A percentile compares a stretch with the other conserved stretches of the same genome.
Conservation (phyloP, 306 rosid genomes). For the Casuarina cunninghamiana region DNA sequence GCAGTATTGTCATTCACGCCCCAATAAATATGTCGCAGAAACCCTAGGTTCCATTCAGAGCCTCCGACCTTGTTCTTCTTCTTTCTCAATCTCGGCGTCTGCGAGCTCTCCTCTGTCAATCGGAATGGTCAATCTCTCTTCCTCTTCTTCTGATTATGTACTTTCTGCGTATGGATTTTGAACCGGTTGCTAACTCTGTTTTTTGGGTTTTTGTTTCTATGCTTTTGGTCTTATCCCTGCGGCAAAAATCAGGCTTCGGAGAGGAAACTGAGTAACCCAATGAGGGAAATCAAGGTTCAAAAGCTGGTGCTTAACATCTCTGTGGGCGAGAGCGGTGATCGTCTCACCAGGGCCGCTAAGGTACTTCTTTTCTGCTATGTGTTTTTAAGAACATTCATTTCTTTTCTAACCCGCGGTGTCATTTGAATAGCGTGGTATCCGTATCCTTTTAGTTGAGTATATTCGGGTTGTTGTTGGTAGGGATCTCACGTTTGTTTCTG, state of each 20-base stretch:
- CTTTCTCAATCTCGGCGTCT: slow-evolving; percentile 8
- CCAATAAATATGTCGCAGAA: not conserved
- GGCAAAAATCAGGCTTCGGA: slow-evolving; percentile 60
- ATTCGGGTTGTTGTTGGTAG: not conserved
- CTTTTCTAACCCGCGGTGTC: not conserved
- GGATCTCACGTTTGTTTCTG: not conserved
- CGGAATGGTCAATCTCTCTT: slow-evolving; percentile 18
- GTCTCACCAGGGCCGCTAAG: slow-evolving; percentile 84
- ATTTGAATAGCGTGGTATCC: not conserved
- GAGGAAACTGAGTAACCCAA: slow-evolving; percentile 69
- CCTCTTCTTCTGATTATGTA: not conserved
- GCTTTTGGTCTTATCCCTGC: not conserved
- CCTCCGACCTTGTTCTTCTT: not conserved
- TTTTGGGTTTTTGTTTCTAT: not conserved
- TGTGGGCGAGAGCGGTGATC: slow-evolving; percentile 81
- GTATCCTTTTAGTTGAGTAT: not conserved
- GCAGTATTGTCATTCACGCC: not conserved
- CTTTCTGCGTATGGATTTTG: not conserved
- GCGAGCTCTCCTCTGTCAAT: slow-evolving; percentile 5
- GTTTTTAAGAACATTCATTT: not conserved
- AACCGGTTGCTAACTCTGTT: not conserved
- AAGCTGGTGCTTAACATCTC: slow-evolving; percentile 82
- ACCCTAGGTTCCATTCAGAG: not conserved
- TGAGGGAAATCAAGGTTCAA: slow-evolving; percentile 84
- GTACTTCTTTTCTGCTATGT: slow-evolving; percentile 11